Base-by-base conservation (phyloP, 2,329 filamentous ascomycete genomes). In the Colletotrichum camelliae region DNA sequence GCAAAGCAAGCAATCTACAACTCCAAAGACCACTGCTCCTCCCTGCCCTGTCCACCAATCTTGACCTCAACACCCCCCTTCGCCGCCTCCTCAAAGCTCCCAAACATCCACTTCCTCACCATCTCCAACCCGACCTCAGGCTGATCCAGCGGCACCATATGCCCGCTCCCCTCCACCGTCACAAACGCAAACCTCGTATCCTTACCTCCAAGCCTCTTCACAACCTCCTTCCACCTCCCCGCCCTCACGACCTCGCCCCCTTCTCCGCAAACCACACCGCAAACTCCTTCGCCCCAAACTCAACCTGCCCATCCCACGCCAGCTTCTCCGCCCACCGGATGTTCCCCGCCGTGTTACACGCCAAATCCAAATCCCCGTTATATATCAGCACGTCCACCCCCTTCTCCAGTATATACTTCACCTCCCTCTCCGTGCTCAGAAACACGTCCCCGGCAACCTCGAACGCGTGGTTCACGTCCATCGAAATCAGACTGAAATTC, bases 241-340 rank as follows among this genome's bases (percentile, higher is more conserved):
- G 66, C 74, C 9, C 29, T 43, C 4, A 71, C 71, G 1, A 58
- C 58, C 66, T 75, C 74, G 0, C 78, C 73, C 13, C 66, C 16
- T 57, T 73, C 1, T 57, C 43, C 58, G 75, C 72, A 5, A 72
- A 71, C 60, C 80, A 75, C 4, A 61, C 55, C 57, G 29, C 62
- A 61, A 78, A 78, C 21, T 67, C 80, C 78, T 85, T 81, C 8
- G 83, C 79, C 1, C 82, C 82, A 78, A 87, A 88, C 13, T 83
- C 84, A 4, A 85, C 81, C 78, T 87, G 86, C 1, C 86, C 86
- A 67, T 84, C 86, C 87, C 87, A 88, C 4, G 80, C 75, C 81
- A 88, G 81, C 12, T 80, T 82, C 21, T 82, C 83, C 21, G 85
- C 84, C 83, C 83, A 87, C 33, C 84, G 70, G 75, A 79, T 72